Evolutionary conservation across 2,329 filamentous ascomycete species (phyloP).

Genomic region (Fusarium odoratissimum): DNA sequence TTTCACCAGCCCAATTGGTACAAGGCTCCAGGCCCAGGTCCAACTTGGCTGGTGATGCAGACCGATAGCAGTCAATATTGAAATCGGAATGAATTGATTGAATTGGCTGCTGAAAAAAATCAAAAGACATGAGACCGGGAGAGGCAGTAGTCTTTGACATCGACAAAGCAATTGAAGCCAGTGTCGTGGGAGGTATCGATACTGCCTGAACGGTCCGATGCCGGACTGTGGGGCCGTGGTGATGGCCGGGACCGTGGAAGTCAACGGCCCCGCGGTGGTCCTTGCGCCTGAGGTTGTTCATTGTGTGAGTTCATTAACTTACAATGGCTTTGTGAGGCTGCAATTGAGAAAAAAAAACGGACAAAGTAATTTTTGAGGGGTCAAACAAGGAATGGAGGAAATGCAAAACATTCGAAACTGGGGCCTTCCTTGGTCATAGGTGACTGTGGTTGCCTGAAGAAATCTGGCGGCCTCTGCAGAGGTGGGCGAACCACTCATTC

Average conservation of each 20-base stretch:
- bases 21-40: constrained; percentile 18
- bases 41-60: constrained; percentile 22
- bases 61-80: constrained; percentile 19
- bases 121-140: background rate
- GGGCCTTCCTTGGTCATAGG: constrained; percentile 19
- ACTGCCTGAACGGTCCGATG: constrained; percentile 16
- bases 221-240: constrained; percentile 30
- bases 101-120: background rate
- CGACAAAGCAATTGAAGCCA: background rate
- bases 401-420: constrained; percentile 3
- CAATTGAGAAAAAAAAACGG: background rate
- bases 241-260: background rate
- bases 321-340: constrained; percentile 27
- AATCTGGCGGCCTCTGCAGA: constrained; percentile 9
- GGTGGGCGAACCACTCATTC: constrained; percentile 12
- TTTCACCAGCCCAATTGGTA: constrained; percentile 9
- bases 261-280: constrained; percentile 14
- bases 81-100: constrained; percentile 11
- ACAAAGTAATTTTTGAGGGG: background rate
- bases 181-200: constrained; percentile 12
- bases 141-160: background rate
- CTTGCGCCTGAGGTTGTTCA: constrained; percentile 21
- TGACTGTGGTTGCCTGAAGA: constrained; percentile 6
- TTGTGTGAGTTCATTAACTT: background rate
- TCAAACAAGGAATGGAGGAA: constrained; percentile 13